These are phyloP conservation scores for Shiraia sp. DNA, from an alignment of 2,329 filamentous ascomycete species.

Conservation along the genomic window DNA sequence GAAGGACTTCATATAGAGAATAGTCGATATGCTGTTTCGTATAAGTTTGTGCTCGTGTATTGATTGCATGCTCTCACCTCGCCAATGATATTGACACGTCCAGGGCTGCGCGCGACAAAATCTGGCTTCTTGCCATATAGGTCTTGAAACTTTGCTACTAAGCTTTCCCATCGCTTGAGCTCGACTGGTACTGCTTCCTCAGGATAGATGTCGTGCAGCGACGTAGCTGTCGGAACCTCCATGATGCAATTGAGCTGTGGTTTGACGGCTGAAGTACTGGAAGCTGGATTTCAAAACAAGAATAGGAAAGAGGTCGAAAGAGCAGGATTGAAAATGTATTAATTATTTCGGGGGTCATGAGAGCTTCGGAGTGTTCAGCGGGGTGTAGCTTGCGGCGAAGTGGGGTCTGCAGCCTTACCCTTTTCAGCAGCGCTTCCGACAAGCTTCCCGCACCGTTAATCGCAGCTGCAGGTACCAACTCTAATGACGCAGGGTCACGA, in stretches of 20 bases:
- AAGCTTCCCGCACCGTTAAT: conserved; percentile 11
- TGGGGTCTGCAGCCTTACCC: conserved; percentile 27
- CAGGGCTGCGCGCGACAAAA: conserved; percentile 88
- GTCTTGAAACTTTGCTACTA: conserved; percentile 72
- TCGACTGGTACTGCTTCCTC: conserved; percentile 70
- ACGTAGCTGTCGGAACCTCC: conserved; percentile 73
- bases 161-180: conserved; percentile 72
- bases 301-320: conserved; percentile 3
- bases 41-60: conserved; percentile 15
- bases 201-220: conserved; percentile 82
- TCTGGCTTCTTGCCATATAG: conserved; percentile 71
- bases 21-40: conserved; percentile 84
- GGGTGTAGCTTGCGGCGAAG: conserved; percentile 24
- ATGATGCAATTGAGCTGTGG: conserved; percentile 24
- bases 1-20: conserved; percentile 91
- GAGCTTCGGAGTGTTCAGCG: conserved; percentile 22
- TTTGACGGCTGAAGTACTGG: background rate
- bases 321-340: conserved; percentile 10
- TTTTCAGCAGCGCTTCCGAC: conserved; percentile 22
- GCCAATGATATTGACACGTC: conserved; percentile 96
- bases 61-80: conserved; percentile 55
- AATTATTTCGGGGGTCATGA: conserved; percentile 18
- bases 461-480: conserved; percentile 21
- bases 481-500: background rate
- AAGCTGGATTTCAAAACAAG: conserved; percentile 2